Evolutionary conservation across 192 early-diverging fungal species (phyloP), one percentile per base, ranked within the genome.

Genomic region (Rhizoclosmatium globosum): DNA sequence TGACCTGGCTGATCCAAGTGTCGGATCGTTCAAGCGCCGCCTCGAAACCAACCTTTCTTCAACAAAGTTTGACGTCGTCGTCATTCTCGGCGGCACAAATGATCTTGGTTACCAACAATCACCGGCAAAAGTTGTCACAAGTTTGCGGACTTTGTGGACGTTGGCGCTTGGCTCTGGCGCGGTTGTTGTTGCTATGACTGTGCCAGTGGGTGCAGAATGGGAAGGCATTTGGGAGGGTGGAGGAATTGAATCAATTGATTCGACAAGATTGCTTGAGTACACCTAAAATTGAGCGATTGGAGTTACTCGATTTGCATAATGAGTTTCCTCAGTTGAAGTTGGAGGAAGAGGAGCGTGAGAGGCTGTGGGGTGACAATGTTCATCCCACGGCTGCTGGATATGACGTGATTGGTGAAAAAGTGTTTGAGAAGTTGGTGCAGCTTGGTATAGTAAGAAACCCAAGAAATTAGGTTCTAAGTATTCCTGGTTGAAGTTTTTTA

Each of bases 371-470:
- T 57, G 69, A 71, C 31, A 57, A 13, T 13, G 47, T 71, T 11
- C 69, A 71, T 58, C 69, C 69, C 11, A 59, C 69, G 0, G 13
- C 47, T 13, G 64, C 47, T 21, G 69, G 69, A 19, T 71, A 71
- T 31, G 69, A 71, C 48, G 43, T 59, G 13, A 71, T 71, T 31
- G 69, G 69, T 13, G 69, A 71, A 11, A 13, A 31, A 0, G 31
- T 65, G 13, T 65, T 65, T 65, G 64, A 31, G 31, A 31, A 31
- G 31, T 31, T 31, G 0, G 31, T 31, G 0, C 31, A 31, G 31
- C 31, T 31, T 31, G 31, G 31, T 31, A 31, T 31, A 31, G 31
- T 31, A 31, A 31, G 31, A 31, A 31, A 31, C 31, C 31, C 31
- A 31, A 31, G 31, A 31, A 31, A 31, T 31, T 31, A 31, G 31